A percentile compares a stretch with the other conserved stretches of the same genome.
Conservation (phyloP, 1,139 yeast genomes). For the Zygosaccharomyces pseudobailii region DNA sequence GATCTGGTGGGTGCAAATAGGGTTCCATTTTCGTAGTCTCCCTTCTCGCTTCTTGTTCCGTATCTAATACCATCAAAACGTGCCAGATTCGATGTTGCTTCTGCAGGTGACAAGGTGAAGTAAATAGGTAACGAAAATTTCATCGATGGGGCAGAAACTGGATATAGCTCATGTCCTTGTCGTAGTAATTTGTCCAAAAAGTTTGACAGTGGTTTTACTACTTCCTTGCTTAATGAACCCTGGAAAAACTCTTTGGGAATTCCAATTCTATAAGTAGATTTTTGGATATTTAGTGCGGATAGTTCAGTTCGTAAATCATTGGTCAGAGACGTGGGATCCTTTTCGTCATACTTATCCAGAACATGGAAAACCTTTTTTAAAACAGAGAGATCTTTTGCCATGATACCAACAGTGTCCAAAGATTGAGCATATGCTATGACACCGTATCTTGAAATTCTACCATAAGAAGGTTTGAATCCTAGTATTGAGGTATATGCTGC, state of each 20-base stretch:
- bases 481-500: constrained; percentile 78
- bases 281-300: constrained; percentile 15
- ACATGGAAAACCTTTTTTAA: constrained; percentile 48
- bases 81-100: constrained; percentile 87
- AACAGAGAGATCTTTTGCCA: constrained; percentile 46
- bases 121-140: constrained; percentile 72
- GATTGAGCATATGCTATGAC: constrained; percentile 91
- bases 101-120: constrained; percentile 85
- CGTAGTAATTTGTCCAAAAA: constrained; percentile 42
- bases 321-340: constrained; percentile 76
- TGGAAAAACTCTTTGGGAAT: constrained; percentile 63
- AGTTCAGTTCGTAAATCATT: constrained; percentile 36
- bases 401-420: constrained; percentile 87
- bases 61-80: constrained; percentile 88
- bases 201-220: constrained; percentile 45
- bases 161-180: constrained; percentile 52
- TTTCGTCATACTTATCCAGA: constrained; percentile 56
- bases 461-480: constrained; percentile 93
- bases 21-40: constrained; percentile 37
- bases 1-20: constrained; percentile 57
- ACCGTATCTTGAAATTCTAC: constrained; percentile 88
- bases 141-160: constrained; percentile 67
- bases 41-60: constrained; percentile 48
- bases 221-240: constrained; percentile 47
- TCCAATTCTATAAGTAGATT: constrained; percentile 49